Conservation (phyloP, 371 early-diverging fungal genomes). For the Nematocida sp. region DNA sequence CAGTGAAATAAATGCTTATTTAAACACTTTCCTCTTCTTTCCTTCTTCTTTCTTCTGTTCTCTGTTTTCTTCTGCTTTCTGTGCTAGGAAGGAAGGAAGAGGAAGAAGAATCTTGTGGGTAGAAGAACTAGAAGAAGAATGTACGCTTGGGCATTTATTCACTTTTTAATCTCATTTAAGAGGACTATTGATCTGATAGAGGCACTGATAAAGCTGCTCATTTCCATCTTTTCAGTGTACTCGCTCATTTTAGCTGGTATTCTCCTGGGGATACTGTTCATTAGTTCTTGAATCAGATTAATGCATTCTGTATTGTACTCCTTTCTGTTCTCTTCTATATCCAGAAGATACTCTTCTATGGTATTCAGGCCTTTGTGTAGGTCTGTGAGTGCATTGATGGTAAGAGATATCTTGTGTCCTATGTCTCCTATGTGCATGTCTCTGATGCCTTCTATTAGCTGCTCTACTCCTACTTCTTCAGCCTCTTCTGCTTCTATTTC, state of each 20-base stretch:
- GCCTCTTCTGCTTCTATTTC: constrained; percentile 95
- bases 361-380: constrained; percentile 39
- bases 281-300: constrained; percentile 55
- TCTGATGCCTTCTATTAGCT: constrained; percentile 83
- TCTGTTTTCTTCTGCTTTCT: too few species aligned
- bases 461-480: constrained; percentile 99
- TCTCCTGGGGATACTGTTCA: constrained; percentile 55
- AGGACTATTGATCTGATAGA: constrained; percentile 29
- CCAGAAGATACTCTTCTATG: constrained; percentile 57
- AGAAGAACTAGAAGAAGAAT: too few species aligned
- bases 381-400: constrained; percentile 52
- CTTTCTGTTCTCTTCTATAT: constrained; percentile 30
- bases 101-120: too few species aligned
- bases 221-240: constrained; percentile 35
- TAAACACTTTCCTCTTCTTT: neutral
- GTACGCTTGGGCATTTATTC: too few species aligned
- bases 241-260: constrained; percentile 22
- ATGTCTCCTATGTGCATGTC: constrained; percentile 51
- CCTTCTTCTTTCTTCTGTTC: neutral
- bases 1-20: too few species aligned
- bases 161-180: constrained; percentile 32
- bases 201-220: constrained; percentile 35
- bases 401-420: constrained; percentile 48
- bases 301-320: constrained; percentile 51
- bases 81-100: too few species aligned